A percentile compares a stretch with the other conserved stretches of the same genome.
phyloP scores from a whole-genome alignment of 2,329 filamentous ascomycete genomes.

The Thermothelomyces thermophilus region DNA sequence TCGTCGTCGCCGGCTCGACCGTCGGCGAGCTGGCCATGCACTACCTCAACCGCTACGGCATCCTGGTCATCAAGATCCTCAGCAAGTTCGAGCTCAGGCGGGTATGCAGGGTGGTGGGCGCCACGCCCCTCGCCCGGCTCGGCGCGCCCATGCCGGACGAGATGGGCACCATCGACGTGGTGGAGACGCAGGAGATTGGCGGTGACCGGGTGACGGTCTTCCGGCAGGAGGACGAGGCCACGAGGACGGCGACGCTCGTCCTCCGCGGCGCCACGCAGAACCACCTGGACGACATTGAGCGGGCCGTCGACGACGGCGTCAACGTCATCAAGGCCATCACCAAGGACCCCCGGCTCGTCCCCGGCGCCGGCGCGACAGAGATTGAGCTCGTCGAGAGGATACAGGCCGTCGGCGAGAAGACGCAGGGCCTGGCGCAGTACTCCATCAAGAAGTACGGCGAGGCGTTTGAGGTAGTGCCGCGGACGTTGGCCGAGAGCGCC shows the following conservation, averaged over 20 bases:
- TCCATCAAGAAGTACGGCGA: constrained; percentile 97
- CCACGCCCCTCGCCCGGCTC: constrained; percentile 89
- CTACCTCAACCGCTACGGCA: constrained; percentile 96
- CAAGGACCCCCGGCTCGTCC: constrained; percentile 81
- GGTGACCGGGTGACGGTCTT: constrained; percentile 98
- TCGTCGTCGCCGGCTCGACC: constrained; percentile 87
- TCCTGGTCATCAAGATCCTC: constrained; percentile 91
- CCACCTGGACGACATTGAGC: constrained; percentile 93
- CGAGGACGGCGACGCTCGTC: constrained; percentile 88
- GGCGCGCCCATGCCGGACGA: constrained; percentile 99
- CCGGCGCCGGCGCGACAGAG: constrained; percentile 90
- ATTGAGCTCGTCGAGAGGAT: constrained; percentile 90
- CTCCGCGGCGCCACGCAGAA: constrained; percentile 95
- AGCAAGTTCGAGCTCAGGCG: constrained; percentile 97
- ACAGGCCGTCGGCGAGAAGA: constrained; percentile 84
- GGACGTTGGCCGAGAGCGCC: constrained; percentile 88
- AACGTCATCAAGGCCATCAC: constrained; percentile 99
- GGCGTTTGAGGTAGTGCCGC: constrained; percentile 93
- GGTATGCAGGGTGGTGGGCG: constrained; percentile 91
- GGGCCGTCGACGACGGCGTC: constrained; percentile 94
- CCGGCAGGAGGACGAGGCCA: constrained; percentile 88
- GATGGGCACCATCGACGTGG: constrained; percentile 90
- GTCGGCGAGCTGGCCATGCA: constrained; percentile 93
- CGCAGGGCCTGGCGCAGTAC: constrained; percentile 86
- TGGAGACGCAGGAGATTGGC: constrained; percentile 96